These are phyloP conservation scores for Globisporangium lucens DNA, from an alignment of 352 stramenopile species.

Conservation along the genomic window DNA sequence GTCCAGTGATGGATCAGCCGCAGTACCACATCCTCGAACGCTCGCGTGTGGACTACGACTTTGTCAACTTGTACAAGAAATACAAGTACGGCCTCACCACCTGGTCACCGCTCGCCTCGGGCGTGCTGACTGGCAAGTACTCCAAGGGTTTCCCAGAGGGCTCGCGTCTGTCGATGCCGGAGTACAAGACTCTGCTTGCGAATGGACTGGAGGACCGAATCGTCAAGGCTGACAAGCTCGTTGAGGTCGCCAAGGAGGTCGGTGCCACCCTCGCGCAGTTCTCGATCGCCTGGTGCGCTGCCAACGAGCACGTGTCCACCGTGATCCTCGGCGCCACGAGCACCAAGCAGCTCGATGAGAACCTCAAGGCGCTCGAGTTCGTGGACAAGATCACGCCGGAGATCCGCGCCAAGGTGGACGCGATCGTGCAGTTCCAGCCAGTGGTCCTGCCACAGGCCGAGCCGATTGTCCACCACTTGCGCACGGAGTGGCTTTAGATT, in stretches of 20 bases:
- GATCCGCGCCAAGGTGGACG: constrained; percentile 64
- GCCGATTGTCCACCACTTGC: constrained; percentile 30
- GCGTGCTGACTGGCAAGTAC: constrained; percentile 81
- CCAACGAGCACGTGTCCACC: constrained; percentile 50
- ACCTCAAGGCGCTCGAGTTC: constrained; percentile 63
- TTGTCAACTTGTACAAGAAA: constrained; percentile 39
- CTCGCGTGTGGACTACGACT: constrained; percentile 49
- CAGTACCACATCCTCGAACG: constrained; percentile 62
- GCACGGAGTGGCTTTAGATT: constrained; percentile 35
- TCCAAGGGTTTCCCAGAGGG: constrained; percentile 70
- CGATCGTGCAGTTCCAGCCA: constrained; percentile 50
- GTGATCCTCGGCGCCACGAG: constrained; percentile 57
- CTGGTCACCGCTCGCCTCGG: constrained; percentile 67
- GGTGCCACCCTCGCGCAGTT: constrained; percentile 60
- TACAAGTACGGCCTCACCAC: constrained; percentile 66
- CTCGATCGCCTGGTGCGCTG: constrained; percentile 46
- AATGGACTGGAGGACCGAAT: constrained; percentile 48
- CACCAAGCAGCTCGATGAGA: constrained; percentile 57
- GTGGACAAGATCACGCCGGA: constrained; percentile 70
- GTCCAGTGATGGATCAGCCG: constrained; percentile 41
- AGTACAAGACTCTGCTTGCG: constrained; percentile 50
- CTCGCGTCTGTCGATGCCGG: constrained; percentile 50
- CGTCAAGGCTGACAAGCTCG: constrained; percentile 40
- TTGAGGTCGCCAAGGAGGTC: constrained; percentile 57
- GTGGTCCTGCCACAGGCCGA: constrained; percentile 27